Evolutionary conservation across 2,329 filamentous ascomycete species (phyloP).

Genomic region (Helminthosporium solani): DNA sequence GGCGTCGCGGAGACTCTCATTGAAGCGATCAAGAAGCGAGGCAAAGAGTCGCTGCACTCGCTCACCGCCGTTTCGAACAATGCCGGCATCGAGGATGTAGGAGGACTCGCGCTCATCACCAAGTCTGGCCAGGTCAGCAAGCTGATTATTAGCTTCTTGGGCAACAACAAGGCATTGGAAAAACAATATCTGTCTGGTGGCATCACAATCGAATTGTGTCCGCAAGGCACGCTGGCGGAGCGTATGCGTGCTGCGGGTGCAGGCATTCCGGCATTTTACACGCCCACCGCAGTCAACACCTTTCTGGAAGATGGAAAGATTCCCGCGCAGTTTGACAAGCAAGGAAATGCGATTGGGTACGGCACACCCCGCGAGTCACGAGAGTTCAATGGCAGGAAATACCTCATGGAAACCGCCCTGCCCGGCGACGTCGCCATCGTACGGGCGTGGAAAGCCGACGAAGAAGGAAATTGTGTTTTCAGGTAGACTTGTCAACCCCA

Average conservation of each 20-base stretch:
- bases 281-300: conserved; percentile 67
- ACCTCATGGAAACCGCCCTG: conserved; percentile 75
- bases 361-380: conserved; percentile 68
- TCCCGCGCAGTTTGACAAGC: conserved; percentile 59
- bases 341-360: conserved; percentile 62
- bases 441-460: conserved; percentile 73
- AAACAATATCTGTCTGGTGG: conserved; percentile 71
- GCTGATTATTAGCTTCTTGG: conserved; percentile 74
- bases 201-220: conserved; percentile 73
- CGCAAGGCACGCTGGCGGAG: conserved; percentile 73
- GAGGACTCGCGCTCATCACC: conserved; percentile 67
- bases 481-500: conserved; percentile 20
- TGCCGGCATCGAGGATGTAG: conserved; percentile 66
- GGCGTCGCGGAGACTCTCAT: conserved; percentile 44
- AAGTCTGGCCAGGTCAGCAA: conserved; percentile 69
- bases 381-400: conserved; percentile 70
- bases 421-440: conserved; percentile 75
- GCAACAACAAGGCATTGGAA: conserved; percentile 75
- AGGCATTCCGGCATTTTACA: conserved; percentile 80
- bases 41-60: conserved; percentile 32
- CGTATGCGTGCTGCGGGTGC: conserved; percentile 70
- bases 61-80: conserved; percentile 81
- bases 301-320: conserved; percentile 67
- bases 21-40: conserved; percentile 35
- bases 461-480: conserved; percentile 76